phyloP scores from a whole-genome alignment of 228 moss, liverwort and hornwort species.

The Sphagnum fallax region DNA sequence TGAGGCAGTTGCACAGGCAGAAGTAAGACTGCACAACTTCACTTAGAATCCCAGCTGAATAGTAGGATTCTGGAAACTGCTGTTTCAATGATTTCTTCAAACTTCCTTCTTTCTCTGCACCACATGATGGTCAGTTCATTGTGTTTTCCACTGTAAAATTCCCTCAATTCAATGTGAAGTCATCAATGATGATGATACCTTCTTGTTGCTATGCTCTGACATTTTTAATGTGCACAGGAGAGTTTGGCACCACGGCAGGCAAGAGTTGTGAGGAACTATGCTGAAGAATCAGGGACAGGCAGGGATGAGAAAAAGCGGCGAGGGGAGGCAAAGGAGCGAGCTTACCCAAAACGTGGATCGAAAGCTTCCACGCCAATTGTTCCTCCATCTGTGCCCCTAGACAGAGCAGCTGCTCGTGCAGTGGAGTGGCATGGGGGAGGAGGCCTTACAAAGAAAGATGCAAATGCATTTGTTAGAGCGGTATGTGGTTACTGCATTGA shows the following conservation, averaged over 20 bases:
- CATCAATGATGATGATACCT: no score
- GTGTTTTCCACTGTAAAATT: no score
- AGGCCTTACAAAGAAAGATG: conserved; percentile 82
- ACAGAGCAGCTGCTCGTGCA: conserved; percentile 82
- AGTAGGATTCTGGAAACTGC: no score
- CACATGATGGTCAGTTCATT: no score
- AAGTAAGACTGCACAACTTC: conserved; percentile 38
- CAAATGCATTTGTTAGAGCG: conserved; percentile 83
- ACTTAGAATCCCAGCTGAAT: neutral
- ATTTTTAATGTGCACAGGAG: conserved; percentile 28
- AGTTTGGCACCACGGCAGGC: conserved; percentile 71
- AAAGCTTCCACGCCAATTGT: conserved; percentile 44
- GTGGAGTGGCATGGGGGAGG: conserved; percentile 80
- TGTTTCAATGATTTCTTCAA: no score
- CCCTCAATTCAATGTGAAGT: no score
- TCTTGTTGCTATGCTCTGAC: neutral
- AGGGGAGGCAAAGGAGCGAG: conserved; percentile 71
- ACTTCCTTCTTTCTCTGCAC: no score
- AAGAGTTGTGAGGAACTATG: conserved; percentile 81
- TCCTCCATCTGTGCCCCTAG: conserved; percentile 49
- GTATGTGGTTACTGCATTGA: conserved; percentile 26
- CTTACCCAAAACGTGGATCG: conserved; percentile 51
- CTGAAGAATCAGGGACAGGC: conserved; percentile 56
- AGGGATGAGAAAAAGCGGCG: conserved; percentile 77
- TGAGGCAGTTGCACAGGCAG: conserved; percentile 73